These are phyloP conservation scores for Corchorus capsularis DNA, from an alignment of 345 rosid species.

Conservation along the genomic window DNA sequence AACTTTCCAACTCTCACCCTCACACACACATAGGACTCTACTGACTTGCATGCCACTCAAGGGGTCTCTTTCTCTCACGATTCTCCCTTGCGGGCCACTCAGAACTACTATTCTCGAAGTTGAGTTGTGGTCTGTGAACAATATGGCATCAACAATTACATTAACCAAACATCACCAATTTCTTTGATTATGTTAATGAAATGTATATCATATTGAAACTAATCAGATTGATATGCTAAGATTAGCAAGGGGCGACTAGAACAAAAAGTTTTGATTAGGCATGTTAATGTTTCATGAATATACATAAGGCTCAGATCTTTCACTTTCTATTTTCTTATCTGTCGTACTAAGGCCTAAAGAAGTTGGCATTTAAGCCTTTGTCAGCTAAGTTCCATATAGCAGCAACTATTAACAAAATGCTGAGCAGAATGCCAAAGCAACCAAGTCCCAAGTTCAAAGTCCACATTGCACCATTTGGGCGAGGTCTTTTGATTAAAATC, in stretches of 20 bases:
- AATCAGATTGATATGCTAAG: neutral
- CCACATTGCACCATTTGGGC: constrained; percentile 26
- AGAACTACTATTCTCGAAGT: no score
- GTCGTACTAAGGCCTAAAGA: constrained; percentile 40
- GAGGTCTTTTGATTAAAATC: constrained; percentile 34
- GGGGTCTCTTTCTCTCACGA: no score
- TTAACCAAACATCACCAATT: neutral
- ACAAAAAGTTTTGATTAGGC: neutral
- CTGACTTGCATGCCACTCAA: no score
- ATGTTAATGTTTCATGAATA: neutral
- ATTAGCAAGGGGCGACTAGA: neutral
- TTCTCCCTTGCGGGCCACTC: no score
- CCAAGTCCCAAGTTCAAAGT: constrained; percentile 48
- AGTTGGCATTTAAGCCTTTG: constrained; percentile 48
- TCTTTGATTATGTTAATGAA: neutral
- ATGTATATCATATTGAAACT: neutral
- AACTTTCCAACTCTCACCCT: no score
- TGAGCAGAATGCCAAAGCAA: constrained; percentile 36
- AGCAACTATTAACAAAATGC: constrained; percentile 36
- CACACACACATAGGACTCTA: no score
- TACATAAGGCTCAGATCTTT: neutral
- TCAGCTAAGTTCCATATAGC: constrained; percentile 40
- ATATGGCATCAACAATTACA: neutral
- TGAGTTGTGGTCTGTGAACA: no score
- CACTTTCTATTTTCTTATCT: neutral